Evolutionary conservation across 2,329 filamentous ascomycete species (phyloP), one percentile per base, ranked within the genome.

Genomic region (Diaporthe velutina): DNA sequence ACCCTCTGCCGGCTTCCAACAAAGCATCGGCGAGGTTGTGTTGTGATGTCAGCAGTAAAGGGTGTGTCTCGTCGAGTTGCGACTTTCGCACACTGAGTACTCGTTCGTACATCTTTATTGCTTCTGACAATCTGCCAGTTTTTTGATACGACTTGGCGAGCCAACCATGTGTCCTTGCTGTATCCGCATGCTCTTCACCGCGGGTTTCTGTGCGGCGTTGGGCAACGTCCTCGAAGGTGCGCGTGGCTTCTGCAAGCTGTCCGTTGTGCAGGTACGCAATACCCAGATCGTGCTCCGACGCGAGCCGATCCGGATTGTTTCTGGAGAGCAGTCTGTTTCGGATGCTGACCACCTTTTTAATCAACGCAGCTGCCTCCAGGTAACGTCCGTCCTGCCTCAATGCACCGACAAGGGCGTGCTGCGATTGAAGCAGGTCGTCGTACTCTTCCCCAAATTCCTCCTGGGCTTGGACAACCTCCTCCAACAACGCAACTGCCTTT

Each of bases 101-200:
- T 4, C 0, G 15, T 40, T 64, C 60, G 25, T n/a, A 15, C 2
- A 38, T 5, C 19, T 1, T 3, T 28, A 33, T 33, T 13, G 60
- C 60, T 1, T 64, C 60, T 45, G 25, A 3, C 15, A 45, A 7
- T 9, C 60, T 64, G 40, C 40, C 60, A 9, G 0, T 25, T 10
- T 6, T 3, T 10, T 1, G 0, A 12, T 66, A 66, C n/a, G 60
- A 25, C 8, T 4, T 1, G 1, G 42, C 60, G 25, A 66, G 60
- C 40, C 28, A 48, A 0, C 0, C 4, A 4, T n/a, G 60, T 19
- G 19, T 7, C 3, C 0, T 1, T 15, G 17, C 25, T n/a, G 60
- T 50, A 0, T 35, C 1, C 1, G 0, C 10, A 28, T 66, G 40
- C n/a, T 66, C 25, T 10, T 66, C 28, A 28, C 60, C 60, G 3